Conservation (phyloP, 2,329 filamentous ascomycete genomes). For the Exophiala xenobiotica region DNA sequence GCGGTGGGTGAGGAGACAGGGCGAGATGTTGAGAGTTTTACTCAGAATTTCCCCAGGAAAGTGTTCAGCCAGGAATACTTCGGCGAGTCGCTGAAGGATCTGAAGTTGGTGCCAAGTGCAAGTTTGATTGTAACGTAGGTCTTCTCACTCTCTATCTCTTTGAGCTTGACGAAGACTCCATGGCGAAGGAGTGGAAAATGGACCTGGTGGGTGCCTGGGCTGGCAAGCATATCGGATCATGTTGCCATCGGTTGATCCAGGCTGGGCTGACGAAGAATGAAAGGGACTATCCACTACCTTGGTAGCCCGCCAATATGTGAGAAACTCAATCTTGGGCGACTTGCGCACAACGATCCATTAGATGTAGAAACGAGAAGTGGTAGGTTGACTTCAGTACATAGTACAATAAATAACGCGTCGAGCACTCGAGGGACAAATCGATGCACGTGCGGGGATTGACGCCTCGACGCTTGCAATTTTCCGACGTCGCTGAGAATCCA, state of each 20-base stretch:
- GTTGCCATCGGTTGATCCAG: slow-evolving; percentile 1
- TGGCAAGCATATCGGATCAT: not conserved
- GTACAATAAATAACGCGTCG: not conserved
- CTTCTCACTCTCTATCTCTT: slow-evolving; percentile 6
- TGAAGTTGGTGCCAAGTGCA: slow-evolving; percentile 86
- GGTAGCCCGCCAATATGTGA: too few relatives aligned
- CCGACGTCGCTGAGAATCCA: not conserved
- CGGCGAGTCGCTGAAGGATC: slow-evolving; percentile 87
- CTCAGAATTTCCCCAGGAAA: slow-evolving; percentile 84
- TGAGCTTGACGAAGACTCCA: slow-evolving; percentile 3
- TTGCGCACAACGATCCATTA: too few relatives aligned
- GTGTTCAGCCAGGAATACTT: slow-evolving; percentile 74
- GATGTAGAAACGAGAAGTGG: too few relatives aligned
- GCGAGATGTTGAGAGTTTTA: slow-evolving; percentile 70
- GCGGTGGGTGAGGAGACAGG: slow-evolving; percentile 71
- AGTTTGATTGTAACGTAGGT: slow-evolving; percentile 68
- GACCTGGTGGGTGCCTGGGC: not conserved
- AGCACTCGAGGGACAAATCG: not conserved
- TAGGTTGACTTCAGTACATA: too few relatives aligned
- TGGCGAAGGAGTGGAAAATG: slow-evolving; percentile 16
- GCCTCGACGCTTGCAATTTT: not conserved
- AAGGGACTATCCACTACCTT: slow-evolving; percentile 30
- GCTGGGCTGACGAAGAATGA: slow-evolving; percentile 24
- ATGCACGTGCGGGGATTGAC: slow-evolving; percentile 4
- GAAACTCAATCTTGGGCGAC: too few relatives aligned